phyloP scores from a whole-genome alignment of 2,329 filamentous ascomycete species.

The Xylariaceae sp. region DNA sequence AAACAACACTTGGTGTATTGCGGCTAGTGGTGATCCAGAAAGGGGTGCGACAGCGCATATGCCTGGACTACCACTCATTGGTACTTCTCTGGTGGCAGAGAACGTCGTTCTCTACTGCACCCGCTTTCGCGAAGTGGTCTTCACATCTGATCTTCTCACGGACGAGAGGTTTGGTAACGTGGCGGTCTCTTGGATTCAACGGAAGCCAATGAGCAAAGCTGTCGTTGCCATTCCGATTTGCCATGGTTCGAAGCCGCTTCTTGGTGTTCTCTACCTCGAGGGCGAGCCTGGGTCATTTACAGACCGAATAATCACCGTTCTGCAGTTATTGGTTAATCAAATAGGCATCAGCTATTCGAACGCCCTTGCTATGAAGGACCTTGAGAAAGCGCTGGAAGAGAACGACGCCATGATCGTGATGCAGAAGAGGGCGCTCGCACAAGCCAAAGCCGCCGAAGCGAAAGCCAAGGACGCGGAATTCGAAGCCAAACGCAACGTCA shows the following conservation, averaged over 20 bases:
- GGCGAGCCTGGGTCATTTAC: conserved; percentile 71
- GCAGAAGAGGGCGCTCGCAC: conserved; percentile 66
- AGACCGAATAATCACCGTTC: conserved; percentile 62
- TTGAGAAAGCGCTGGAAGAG: conserved; percentile 72
- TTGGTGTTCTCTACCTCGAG: conserved; percentile 73
- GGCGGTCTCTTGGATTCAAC: conserved; percentile 60
- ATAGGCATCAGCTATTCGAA: conserved; percentile 69
- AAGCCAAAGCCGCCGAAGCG: conserved; percentile 66
- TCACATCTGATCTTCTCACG: conserved; percentile 65
- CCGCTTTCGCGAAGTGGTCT: conserved; percentile 69
- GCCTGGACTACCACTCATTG: conserved; percentile 58
- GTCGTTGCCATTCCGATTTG: conserved; percentile 77
- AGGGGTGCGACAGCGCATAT: conserved; percentile 61
- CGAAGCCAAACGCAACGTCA: conserved; percentile 71
- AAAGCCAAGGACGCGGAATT: conserved; percentile 74
- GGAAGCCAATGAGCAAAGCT: conserved; percentile 64
- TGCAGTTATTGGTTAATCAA: conserved; percentile 71
- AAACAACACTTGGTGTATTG: conserved; percentile 61
- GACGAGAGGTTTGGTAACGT: conserved; percentile 78
- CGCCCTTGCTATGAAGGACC: conserved; percentile 60
- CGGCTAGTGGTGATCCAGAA: conserved; percentile 68
- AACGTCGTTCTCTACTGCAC: conserved; percentile 74
- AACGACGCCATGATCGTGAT: conserved; percentile 73
- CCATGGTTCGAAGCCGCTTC: conserved; percentile 63
- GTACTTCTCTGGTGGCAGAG: conserved; percentile 65